These are phyloP conservation scores for Colletotrichum magnum DNA, from an alignment of 2,329 filamentous ascomycete genomes.

Conservation along the genomic window DNA sequence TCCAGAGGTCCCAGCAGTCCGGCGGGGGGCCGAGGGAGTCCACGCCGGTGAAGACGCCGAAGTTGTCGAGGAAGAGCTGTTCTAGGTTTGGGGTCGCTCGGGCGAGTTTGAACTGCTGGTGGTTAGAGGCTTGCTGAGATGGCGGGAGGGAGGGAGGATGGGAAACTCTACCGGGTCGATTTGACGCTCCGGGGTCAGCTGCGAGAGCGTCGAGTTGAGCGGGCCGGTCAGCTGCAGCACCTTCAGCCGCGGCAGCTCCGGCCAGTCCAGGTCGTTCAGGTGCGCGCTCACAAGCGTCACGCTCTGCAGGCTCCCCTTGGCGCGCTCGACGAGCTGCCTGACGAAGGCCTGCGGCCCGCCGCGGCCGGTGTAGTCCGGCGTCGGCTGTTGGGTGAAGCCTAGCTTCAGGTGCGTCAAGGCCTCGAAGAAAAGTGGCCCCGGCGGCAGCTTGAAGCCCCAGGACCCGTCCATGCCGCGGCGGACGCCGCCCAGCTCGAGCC, in stretches of 20 bases:
- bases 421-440: slow-evolving; percentile 33
- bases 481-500: slow-evolving; percentile 34
- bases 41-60: slow-evolving; percentile 35
- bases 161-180: slow-evolving; percentile 22
- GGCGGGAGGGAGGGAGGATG: too few relatives aligned
- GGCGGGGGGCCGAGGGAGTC: slow-evolving; percentile 29
- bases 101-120: slow-evolving; percentile 28
- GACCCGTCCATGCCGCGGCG: slow-evolving; percentile 29
- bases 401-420: slow-evolving; percentile 24
- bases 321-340: slow-evolving; percentile 30
- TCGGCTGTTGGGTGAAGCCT: slow-evolving; percentile 19
- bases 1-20: slow-evolving; percentile 46
- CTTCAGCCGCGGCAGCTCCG: slow-evolving; percentile 35
- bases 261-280: slow-evolving; percentile 36
- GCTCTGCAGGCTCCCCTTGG: slow-evolving; percentile 22
- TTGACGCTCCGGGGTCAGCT: slow-evolving; percentile 30
- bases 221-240: slow-evolving; percentile 33
- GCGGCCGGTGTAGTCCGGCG: slow-evolving; percentile 14
- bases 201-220: slow-evolving; percentile 15
- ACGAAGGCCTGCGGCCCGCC: slow-evolving; percentile 33
- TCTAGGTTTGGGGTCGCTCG: slow-evolving; percentile 36
- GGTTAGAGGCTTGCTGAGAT: background rate
- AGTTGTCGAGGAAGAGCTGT: slow-evolving; percentile 37
- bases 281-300: slow-evolving; percentile 27
- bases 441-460: slow-evolving; percentile 39